A percentile compares a stretch with the other conserved stretches of the same genome.
phyloP scores from a whole-genome alignment of 176 grass and related monocot species.

The Thalia dealbata region DNA sequence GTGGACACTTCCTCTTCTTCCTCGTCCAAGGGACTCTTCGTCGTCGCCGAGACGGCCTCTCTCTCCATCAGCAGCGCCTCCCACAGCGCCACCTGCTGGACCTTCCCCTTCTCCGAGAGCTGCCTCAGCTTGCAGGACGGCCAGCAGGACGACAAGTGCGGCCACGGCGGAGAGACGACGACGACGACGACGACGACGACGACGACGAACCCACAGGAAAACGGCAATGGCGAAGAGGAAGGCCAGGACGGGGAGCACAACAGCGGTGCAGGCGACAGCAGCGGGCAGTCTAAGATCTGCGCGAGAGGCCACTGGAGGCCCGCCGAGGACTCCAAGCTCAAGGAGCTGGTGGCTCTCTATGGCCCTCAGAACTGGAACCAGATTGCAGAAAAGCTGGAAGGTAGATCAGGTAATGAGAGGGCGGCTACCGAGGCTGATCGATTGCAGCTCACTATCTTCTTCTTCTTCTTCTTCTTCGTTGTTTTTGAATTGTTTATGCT shows the following conservation, averaged over 20 bases:
- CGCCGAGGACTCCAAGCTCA: conserved; percentile 13
- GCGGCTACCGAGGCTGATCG: no score
- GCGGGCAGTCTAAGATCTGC: neutral
- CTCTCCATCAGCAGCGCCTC: conserved; percentile 3
- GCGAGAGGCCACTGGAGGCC: conserved; percentile 14
- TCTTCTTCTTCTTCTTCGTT: no score
- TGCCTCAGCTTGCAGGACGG: neutral
- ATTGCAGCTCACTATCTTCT: no score
- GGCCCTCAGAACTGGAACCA: conserved; percentile 16
- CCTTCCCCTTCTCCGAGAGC: neutral
- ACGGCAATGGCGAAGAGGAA: neutral
- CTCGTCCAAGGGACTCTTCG: neutral
- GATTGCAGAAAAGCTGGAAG: conserved; percentile 10
- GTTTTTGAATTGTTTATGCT: neutral
- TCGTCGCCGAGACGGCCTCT: neutral
- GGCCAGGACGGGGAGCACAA: neutral
- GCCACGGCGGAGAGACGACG: neutral
- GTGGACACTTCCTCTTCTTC: conserved; percentile 1
- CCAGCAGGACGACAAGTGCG: neutral
- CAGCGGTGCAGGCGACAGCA: neutral
- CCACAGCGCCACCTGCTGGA: neutral
- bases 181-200: neutral
- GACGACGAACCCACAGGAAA: neutral
- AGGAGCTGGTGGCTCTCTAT: conserved; percentile 10
- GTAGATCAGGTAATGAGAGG: conserved; percentile 10